These are phyloP conservation scores for Oleoguttula mirabilis DNA, from an alignment of 495 filamentous ascomycete genomes.

Conservation along the genomic window DNA sequence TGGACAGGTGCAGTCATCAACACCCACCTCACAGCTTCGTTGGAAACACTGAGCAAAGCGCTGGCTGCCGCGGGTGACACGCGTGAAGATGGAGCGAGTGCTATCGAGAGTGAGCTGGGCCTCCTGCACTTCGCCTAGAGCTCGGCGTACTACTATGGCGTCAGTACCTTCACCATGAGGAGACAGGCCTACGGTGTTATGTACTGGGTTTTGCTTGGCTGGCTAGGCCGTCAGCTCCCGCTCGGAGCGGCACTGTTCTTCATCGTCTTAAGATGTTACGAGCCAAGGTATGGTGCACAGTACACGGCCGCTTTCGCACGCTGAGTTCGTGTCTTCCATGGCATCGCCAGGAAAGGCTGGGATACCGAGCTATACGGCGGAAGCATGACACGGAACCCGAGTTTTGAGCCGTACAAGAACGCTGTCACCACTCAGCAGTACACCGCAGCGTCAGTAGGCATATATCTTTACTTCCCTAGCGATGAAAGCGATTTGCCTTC, in stretches of 20 bases:
- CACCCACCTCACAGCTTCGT: conserved; percentile 61
- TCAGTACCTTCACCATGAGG: conserved; percentile 63
- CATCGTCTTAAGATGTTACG: too few species aligned
- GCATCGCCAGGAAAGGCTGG: conserved; percentile 71
- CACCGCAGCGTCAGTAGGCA: conserved; percentile 68
- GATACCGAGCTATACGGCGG: conserved; percentile 70
- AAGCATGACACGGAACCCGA: conserved; percentile 87
- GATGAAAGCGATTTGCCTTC: too few species aligned
- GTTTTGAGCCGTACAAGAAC: conserved; percentile 80
- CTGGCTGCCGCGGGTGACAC: too few species aligned
- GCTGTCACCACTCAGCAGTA: conserved; percentile 90
- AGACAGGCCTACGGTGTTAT: conserved; percentile 88
- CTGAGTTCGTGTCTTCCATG: conserved; percentile 74
- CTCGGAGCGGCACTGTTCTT: conserved; percentile 30
- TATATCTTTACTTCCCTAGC: conserved; percentile 86
- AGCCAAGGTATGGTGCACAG: too few species aligned
- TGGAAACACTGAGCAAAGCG: conserved; percentile 46
- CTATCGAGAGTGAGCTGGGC: too few species aligned
- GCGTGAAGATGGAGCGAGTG: too few species aligned
- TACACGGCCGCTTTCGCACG: conserved; percentile 74
- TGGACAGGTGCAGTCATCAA: conserved; percentile 87
- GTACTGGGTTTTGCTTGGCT: conserved; percentile 88
- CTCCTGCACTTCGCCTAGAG: conserved; percentile 69
- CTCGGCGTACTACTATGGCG: conserved; percentile 70
- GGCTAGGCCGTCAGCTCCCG: conserved; percentile 74